A percentile compares a stretch with the other conserved stretches of the same genome.
Evolutionary conservation across 306 rosid species (phyloP).

Genomic region (Senna siamea): DNA sequence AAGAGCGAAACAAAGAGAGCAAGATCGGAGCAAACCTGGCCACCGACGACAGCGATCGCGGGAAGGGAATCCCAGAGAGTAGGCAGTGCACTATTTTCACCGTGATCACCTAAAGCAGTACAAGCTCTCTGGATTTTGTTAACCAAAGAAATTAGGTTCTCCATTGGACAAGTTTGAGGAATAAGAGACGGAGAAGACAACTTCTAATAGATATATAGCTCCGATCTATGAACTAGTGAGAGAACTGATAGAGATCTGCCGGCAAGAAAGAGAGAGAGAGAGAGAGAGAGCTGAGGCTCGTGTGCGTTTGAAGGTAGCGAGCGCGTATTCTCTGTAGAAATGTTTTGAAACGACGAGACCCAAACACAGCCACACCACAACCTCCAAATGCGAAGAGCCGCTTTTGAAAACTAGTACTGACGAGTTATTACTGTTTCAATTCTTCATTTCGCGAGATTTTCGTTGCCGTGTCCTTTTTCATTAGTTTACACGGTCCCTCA

Average conservation of each 20-base stretch:
- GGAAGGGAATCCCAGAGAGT: constrained; percentile 97
- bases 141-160: constrained; percentile 79
- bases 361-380: not conserved
- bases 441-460: constrained; percentile 34
- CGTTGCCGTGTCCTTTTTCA: constrained; percentile 9
- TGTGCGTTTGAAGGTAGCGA: constrained; percentile 5
- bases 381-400: constrained; percentile 8
- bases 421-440: not conserved
- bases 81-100: constrained; percentile 84
- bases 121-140: constrained; percentile 97
- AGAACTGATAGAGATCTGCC: constrained; percentile 32
- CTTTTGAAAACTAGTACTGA: not conserved
- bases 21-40: constrained; percentile 67
- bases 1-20: constrained; percentile 13
- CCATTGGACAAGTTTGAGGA: constrained; percentile 49
- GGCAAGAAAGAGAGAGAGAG: not conserved
- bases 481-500: no score
- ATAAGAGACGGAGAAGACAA: not conserved
- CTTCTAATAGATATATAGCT: constrained; percentile 42
- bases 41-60: constrained; percentile 96
- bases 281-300: not conserved
- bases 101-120: constrained; percentile 93
- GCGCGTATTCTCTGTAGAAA: constrained; percentile 21
- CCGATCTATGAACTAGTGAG: constrained; percentile 44
- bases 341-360: not conserved